Percentiles rank a stretch among this genome's conserved stretches.
phyloP scores from a whole-genome alignment of 2,329 filamentous ascomycete species.

The Fusarium denticulatum region DNA sequence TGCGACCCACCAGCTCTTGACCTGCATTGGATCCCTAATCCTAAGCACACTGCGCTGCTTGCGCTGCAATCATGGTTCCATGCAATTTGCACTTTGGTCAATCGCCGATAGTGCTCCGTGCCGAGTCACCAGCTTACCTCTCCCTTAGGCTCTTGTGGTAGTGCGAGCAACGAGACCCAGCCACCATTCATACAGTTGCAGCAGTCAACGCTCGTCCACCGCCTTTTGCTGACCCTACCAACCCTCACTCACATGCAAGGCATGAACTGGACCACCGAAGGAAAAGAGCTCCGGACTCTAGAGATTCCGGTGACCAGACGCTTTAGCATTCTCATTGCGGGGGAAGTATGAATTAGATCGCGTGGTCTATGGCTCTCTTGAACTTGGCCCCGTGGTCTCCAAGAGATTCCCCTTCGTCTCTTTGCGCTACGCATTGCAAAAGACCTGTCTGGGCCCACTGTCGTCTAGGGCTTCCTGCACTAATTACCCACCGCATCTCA shows the following conservation, averaged over 20 bases:
- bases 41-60: background rate
- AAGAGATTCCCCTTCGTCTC: constrained; percentile 7
- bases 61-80: constrained; percentile 37
- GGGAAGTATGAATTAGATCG: constrained; percentile 1
- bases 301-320: background rate
- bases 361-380: constrained; percentile 11
- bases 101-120: constrained; percentile 32
- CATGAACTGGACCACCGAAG: background rate
- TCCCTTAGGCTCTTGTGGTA: constrained; percentile 5
- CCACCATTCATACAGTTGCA: constrained; percentile 2
- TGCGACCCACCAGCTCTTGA: constrained; percentile 29
- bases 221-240: constrained; percentile 31
- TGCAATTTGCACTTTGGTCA: constrained; percentile 26
- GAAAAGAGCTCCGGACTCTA: background rate
- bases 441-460: constrained; percentile 25
- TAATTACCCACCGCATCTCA: constrained; percentile 14
- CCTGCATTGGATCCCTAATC: constrained; percentile 26
- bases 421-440: constrained; percentile 16
- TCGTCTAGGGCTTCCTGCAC: constrained; percentile 9
- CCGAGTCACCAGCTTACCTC: constrained; percentile 24
- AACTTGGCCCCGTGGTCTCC: constrained; percentile 17
- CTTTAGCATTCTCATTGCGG: constrained; percentile 13
- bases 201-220: constrained; percentile 26
- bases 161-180: constrained; percentile 15
- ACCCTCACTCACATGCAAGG: constrained; percentile 4